These are phyloP conservation scores for Dothiorella sarmentorum DNA, from an alignment of 2,329 filamentous ascomycete species.

Conservation along the genomic window DNA sequence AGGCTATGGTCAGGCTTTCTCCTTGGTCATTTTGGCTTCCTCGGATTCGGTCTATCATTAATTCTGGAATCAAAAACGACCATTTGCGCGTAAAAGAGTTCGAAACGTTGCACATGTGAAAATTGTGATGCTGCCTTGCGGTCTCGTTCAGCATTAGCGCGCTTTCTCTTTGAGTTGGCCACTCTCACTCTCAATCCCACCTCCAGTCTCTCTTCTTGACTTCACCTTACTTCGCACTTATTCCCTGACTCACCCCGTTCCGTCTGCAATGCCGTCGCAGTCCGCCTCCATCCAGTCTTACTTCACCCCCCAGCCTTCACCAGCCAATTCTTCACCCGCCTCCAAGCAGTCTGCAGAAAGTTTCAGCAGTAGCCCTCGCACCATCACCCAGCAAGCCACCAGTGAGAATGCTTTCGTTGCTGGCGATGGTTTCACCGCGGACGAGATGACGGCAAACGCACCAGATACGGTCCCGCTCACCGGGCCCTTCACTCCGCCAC, in stretches of 20 bases:
- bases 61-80: background rate
- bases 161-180: background rate
- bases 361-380: background rate
- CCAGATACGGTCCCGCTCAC: background rate
- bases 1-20: background rate
- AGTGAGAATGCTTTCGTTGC: slow-evolving; percentile 18
- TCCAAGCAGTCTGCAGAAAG: background rate
- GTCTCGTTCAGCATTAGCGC: background rate
- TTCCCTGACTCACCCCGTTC: too few relatives aligned
- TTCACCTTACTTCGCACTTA: too few relatives aligned
- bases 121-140: background rate
- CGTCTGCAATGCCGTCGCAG: slow-evolving; percentile 32
- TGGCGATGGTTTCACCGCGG: slow-evolving; percentile 54
- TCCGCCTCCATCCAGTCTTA: slow-evolving; percentile 44
- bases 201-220: background rate
- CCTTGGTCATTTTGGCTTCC: background rate
- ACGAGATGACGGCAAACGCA: slow-evolving; percentile 31
- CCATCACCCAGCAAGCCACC: slow-evolving; percentile 16
- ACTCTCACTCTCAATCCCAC: too few relatives aligned
- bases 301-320: slow-evolving; percentile 30
- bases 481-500: background rate
- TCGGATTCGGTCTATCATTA: background rate
- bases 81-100: background rate
- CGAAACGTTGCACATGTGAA: background rate
- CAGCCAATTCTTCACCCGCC: background rate